Evolutionary conservation across 2,329 filamentous ascomycete species (phyloP).

Genomic region (Apiospora arundinis): DNA sequence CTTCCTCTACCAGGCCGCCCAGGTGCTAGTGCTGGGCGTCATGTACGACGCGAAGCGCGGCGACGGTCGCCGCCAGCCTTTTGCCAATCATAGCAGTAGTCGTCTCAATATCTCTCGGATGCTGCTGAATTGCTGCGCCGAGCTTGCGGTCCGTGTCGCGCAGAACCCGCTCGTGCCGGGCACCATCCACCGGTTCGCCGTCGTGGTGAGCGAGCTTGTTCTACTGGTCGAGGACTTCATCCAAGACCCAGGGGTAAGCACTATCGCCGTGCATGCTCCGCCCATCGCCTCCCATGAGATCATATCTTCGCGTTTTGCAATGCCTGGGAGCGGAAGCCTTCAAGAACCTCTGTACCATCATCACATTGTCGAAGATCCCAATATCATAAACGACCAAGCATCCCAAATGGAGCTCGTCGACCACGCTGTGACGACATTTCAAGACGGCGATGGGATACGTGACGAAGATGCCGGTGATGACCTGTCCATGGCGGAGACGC

Average conservation of each 20-base stretch:
- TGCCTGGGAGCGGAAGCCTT: background rate
- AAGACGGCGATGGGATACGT: background rate
- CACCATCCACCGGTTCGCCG: constrained; percentile 8
- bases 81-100: background rate
- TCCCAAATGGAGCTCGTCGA: background rate
- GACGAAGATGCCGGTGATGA: background rate
- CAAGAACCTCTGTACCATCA: background rate
- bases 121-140: background rate
- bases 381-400: background rate
- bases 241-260: background rate
- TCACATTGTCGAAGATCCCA: background rate
- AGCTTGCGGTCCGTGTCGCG: constrained; percentile 8
- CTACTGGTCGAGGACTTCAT: background rate
- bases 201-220: constrained; percentile 14
- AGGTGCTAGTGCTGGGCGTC: constrained; percentile 47
- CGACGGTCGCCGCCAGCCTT: background rate
- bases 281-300: background rate
- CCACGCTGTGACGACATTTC: background rate
- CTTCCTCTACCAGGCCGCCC: constrained; percentile 44
- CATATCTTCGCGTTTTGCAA: background rate
- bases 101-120: background rate
- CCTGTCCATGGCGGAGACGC: background rate
- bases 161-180: constrained; percentile 5
- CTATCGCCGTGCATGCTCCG: background rate
- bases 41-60: constrained; percentile 37